phyloP scores from a whole-genome alignment of 129 eudicot species.

The Ambrosia trifida region DNA sequence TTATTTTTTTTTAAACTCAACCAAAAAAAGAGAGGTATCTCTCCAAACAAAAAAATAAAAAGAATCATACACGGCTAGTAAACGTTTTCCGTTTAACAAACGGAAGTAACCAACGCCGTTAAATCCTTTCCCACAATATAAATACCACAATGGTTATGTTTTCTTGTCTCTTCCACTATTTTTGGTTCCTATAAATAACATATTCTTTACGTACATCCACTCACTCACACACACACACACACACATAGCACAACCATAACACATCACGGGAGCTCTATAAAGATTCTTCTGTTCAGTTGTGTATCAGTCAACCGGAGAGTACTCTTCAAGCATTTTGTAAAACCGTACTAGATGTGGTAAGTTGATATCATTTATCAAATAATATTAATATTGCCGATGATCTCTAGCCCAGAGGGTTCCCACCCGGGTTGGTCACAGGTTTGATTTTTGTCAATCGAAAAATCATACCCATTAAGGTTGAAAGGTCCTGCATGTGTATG shows the following conservation, averaged over 20 bases:
- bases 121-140: constrained; percentile 39
- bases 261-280: constrained; percentile 29
- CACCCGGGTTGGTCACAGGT: too few species aligned
- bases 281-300: neutral
- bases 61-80: constrained; percentile 18
- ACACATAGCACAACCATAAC: neutral
- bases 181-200: constrained; percentile 20
- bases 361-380: too few species aligned
- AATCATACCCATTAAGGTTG: too few species aligned
- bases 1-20: neutral
- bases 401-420: too few species aligned
- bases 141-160: constrained; percentile 43
- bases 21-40: constrained; percentile 32
- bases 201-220: constrained; percentile 31
- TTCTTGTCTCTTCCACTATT: constrained; percentile 43
- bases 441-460: too few species aligned
- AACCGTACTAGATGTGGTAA: too few species aligned
- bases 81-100: constrained; percentile 42
- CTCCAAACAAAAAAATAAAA: neutral
- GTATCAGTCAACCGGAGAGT: constrained; percentile 1
- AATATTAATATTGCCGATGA: too few species aligned
- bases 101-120: constrained; percentile 38
- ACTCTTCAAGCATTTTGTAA: constrained; percentile 13
- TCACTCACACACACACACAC: neutral
- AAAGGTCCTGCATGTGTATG: too few species aligned